Evolutionary conservation across 768 basidiomycete genomes (phyloP), one percentile per base, ranked within the genome.

Genomic region (Suillus clintonianus): DNA sequence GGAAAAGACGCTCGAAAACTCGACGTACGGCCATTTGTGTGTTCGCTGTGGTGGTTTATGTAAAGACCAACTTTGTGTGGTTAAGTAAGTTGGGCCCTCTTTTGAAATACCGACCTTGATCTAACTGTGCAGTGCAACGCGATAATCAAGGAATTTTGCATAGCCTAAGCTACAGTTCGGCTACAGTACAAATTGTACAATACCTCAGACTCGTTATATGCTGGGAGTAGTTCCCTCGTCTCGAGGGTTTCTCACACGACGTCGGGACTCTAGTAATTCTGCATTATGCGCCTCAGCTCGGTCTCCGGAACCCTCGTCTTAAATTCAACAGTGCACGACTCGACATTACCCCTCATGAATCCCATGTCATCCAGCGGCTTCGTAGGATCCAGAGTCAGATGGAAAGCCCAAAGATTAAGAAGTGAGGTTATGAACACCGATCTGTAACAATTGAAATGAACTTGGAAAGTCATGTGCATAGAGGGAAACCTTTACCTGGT

Each of bases 21-120:
- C 54, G 62, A 75, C 71, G 19, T 61, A 71, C 73, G 15, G 47
- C 63, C 74, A 66, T 70, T 36, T 30, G 66, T 66, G 36, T 53
- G 34, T 63, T 47, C 61, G 43, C 53, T 3, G 67, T 71, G 37
- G 70, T 69, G 56, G 72, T 72, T 32, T 50, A 30, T 27, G 48
- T 27, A 30, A 50, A 50, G 48, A 30, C 48, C 9, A 27, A 50
- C 48, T 50, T 27, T 27, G 27, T 17, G 48, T 15, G 4, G 27
- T 50, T 50, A 50, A 50, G 9, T 50, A 50, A 27, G 27, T 27
- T 27, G 27, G 27, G 27, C 27, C 27, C 27, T 27, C 27, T 27
- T 27, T 27, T 24, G 24, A 50, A 27, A 50, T 27, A 47, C 45
- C 22, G 45, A 47, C 27, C 4, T 27, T 4, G 27, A 27, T 27